A percentile compares a stretch with the other conserved stretches of the same genome.
phyloP scores from a whole-genome alignment of 1,284 basidiomycete genomes.

The Trichosporon inkin region DNA sequence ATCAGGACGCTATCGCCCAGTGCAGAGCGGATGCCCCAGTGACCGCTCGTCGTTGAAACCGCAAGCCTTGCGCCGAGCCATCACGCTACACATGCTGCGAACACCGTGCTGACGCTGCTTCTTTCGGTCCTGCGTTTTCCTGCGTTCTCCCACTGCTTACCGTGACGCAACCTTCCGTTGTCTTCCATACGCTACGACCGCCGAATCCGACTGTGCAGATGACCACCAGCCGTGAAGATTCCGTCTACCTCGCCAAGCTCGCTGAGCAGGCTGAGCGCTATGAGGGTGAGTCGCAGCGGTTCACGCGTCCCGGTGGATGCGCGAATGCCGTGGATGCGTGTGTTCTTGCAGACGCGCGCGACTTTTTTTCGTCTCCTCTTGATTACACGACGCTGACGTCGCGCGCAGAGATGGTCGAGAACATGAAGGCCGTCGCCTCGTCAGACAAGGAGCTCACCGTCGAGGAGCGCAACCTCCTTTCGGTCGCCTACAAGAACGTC shows the following conservation, averaged over 20 bases:
- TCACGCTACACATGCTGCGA: not conserved
- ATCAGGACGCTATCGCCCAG: not conserved
- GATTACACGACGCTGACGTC: constrained; percentile 14
- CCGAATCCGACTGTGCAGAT: constrained; percentile 54
- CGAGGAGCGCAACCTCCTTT: constrained; percentile 97
- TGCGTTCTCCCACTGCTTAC: not conserved
- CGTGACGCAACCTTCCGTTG: constrained; percentile 6
- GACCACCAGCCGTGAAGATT: constrained; percentile 84
- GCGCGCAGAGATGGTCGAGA: constrained; percentile 87
- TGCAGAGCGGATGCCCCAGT: constrained; percentile 7
- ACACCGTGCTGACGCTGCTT: constrained; percentile 14
- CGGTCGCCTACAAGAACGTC: constrained; percentile 99
- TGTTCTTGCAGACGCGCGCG: too few species aligned
- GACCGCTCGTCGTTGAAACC: not conserved
- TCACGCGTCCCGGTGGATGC: not conserved
- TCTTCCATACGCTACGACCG: constrained; percentile 8
- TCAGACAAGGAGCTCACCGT: constrained; percentile 98
- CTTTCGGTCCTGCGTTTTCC: not conserved
- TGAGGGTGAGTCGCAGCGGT: constrained; percentile 67
- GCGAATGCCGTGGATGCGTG: not conserved
- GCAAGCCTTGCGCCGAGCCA: not conserved
- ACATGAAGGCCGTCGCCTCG: constrained; percentile 97
- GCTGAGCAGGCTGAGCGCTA: constrained; percentile 98
- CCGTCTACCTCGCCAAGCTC: constrained; percentile 99
- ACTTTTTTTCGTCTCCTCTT: too few species aligned